Evolutionary conservation across 1,139 yeast species (phyloP).

Genomic region (Trichomonascaceae sp.): DNA sequence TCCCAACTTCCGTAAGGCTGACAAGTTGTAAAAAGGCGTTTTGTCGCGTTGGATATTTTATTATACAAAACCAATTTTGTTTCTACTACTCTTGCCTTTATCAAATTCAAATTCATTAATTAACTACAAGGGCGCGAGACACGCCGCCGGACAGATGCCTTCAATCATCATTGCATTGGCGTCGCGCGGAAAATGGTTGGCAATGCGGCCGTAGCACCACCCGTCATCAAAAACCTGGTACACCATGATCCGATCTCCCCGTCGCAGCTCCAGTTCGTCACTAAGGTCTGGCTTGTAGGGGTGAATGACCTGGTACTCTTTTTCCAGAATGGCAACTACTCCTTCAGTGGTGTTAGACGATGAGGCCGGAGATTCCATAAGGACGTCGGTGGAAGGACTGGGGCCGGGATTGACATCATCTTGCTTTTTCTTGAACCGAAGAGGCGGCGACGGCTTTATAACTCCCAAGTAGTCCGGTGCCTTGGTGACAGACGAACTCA

Average conservation of each 20-base stretch:
- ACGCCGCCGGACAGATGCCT: not conserved
- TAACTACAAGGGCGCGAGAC: not conserved
- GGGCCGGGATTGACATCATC: no score
- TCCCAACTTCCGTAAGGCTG: constrained; percentile 18
- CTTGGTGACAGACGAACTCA: no score
- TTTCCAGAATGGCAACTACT: constrained; percentile 9
- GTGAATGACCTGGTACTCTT: constrained; percentile 16
- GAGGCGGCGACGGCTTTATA: no score
- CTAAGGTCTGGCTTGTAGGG: constrained; percentile 21
- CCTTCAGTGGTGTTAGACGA: constrained; percentile 4
- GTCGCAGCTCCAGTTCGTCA: constrained; percentile 24
- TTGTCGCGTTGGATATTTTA: no score
- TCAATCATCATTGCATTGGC: not conserved
- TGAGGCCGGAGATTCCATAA: not conserved
- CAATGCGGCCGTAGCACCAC: constrained; percentile 18
- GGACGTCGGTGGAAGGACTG: not conserved
- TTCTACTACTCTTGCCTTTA: not conserved
- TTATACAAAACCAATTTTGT: not conserved
- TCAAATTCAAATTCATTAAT: not conserved
- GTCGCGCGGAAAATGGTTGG: not conserved
- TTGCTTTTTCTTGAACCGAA: no score
- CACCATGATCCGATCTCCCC: constrained; percentile 21
- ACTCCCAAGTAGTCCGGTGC: no score
- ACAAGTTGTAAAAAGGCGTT: not conserved
- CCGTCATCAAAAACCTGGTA: constrained; percentile 27